Conservation (phyloP, 306 rosid species). For the Corylus americana region DNA sequence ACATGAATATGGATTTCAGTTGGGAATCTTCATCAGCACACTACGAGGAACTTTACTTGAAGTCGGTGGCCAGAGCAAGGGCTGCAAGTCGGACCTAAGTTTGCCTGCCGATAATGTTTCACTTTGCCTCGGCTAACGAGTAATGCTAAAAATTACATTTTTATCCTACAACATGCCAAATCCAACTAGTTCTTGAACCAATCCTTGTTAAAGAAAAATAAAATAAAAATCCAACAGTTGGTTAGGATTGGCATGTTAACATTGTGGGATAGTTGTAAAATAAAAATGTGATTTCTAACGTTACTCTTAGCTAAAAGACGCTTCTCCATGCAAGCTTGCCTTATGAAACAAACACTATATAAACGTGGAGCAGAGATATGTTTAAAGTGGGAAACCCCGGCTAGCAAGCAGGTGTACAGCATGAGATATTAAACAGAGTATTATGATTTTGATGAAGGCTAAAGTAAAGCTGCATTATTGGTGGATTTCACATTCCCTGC, state of each 20-base stretch:
- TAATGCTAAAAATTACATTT: too few relatives aligned
- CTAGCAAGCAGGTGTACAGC: conserved; percentile 21
- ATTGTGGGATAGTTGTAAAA: too few relatives aligned
- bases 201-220: too few relatives aligned
- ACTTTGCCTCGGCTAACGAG: background rate
- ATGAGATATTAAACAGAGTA: conserved; percentile 20
- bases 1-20: conserved; percentile 84
- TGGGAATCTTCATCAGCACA: conserved; percentile 87
- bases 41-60: conserved; percentile 83
- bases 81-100: conserved; percentile 39
- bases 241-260: too few relatives aligned
- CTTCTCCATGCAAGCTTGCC: background rate
- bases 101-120: background rate
- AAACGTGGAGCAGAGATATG: conserved; percentile 25
- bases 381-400: conserved; percentile 3
- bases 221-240: too few relatives aligned
- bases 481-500: conserved; percentile 6
- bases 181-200: too few relatives aligned
- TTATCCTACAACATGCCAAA: too few relatives aligned
- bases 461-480: conserved; percentile 22
- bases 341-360: background rate
- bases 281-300: too few relatives aligned
- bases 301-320: background rate
- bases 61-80: conserved; percentile 68
- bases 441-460: conserved; percentile 29